Evolutionary conservation across 2,329 filamentous ascomycete genomes (phyloP).

Genomic region (Microcyclospora tardicrescens): DNA sequence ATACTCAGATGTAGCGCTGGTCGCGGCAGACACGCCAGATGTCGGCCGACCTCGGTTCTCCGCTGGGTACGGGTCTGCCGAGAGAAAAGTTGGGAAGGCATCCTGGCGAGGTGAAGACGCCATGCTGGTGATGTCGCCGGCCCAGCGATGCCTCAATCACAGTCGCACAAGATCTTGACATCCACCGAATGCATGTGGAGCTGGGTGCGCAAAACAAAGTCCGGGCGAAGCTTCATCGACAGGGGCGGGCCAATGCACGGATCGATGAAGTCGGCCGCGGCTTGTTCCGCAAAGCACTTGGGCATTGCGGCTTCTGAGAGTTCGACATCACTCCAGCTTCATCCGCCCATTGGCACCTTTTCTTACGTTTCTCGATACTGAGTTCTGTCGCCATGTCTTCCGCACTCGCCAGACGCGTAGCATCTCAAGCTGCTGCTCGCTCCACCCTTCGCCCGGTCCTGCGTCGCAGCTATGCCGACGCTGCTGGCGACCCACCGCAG

Average conservation of each 20-base stretch:
- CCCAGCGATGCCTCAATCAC: too few relatives aligned
- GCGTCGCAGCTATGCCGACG: conserved; percentile 26
- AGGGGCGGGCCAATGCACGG: too few relatives aligned
- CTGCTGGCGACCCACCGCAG: conserved; percentile 9
- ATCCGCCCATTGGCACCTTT: too few relatives aligned
- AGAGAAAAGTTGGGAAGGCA: conserved; percentile 18
- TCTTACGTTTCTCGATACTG: too few relatives aligned
- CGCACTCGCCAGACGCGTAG: conserved; percentile 32
- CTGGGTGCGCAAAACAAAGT: too few relatives aligned
- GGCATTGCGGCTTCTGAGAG: too few relatives aligned
- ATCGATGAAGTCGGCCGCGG: too few relatives aligned
- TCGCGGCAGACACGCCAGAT: conserved; percentile 9
- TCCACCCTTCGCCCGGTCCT: conserved; percentile 20
- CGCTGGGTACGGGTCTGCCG: conserved; percentile 14
- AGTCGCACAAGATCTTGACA: too few relatives aligned
- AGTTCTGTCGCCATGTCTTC: conserved; percentile 26
- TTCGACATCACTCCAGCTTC: too few relatives aligned
- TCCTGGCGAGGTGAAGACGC: background rate
- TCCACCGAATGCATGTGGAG: too few relatives aligned
- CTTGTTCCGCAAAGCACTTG: too few relatives aligned
- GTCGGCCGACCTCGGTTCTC: conserved; percentile 7
- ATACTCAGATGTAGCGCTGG: conserved; percentile 12
- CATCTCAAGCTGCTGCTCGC: conserved; percentile 31
- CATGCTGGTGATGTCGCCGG: background rate
- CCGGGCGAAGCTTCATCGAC: too few relatives aligned